Percentiles rank a stretch among this genome's conserved stretches.
Evolutionary conservation across 768 basidiomycete species (phyloP).

Genomic region (Nidularia sp.): DNA sequence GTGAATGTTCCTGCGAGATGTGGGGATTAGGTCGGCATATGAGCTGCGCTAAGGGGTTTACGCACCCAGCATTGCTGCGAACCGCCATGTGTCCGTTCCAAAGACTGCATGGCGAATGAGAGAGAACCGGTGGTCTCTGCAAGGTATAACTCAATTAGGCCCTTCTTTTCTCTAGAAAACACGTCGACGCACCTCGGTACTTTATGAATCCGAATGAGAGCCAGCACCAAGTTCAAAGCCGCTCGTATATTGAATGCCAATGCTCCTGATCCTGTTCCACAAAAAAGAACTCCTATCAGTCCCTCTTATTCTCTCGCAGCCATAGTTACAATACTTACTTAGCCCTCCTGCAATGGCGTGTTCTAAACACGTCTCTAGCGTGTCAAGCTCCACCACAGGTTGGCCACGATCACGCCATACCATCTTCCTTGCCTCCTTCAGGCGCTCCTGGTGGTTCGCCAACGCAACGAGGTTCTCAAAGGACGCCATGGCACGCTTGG

Average conservation of each 20-base stretch:
- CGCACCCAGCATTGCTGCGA: slow-evolving; percentile 83
- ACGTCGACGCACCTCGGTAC: slow-evolving; percentile 52
- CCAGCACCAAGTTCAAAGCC: slow-evolving; percentile 75
- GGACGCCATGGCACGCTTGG: slow-evolving; percentile 59
- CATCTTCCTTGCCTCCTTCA: slow-evolving; percentile 71
- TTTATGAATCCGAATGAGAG: slow-evolving; percentile 66
- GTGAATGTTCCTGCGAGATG: slow-evolving; percentile 61
- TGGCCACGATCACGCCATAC: slow-evolving; percentile 81
- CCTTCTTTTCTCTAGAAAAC: too few species aligned
- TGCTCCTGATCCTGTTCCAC: slow-evolving; percentile 63
- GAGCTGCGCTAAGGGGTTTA: background rate
- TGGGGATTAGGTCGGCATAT: background rate
- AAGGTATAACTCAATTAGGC: background rate
- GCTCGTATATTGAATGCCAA: slow-evolving; percentile 82
- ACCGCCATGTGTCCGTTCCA: slow-evolving; percentile 77
- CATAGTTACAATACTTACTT: slow-evolving; percentile 43
- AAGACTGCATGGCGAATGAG: slow-evolving; percentile 81
- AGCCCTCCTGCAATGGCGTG: slow-evolving; percentile 71
- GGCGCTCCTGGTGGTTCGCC: slow-evolving; percentile 77
- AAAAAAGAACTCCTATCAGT: background rate
- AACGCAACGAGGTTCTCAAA: slow-evolving; percentile 84
- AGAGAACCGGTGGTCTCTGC: slow-evolving; percentile 58
- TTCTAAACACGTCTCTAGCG: slow-evolving; percentile 60
- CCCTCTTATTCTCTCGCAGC: background rate
- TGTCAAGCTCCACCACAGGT: slow-evolving; percentile 63